Evolutionary conservation across 2,329 filamentous ascomycete genomes (phyloP).

Genomic region (Penicillium sp.): DNA sequence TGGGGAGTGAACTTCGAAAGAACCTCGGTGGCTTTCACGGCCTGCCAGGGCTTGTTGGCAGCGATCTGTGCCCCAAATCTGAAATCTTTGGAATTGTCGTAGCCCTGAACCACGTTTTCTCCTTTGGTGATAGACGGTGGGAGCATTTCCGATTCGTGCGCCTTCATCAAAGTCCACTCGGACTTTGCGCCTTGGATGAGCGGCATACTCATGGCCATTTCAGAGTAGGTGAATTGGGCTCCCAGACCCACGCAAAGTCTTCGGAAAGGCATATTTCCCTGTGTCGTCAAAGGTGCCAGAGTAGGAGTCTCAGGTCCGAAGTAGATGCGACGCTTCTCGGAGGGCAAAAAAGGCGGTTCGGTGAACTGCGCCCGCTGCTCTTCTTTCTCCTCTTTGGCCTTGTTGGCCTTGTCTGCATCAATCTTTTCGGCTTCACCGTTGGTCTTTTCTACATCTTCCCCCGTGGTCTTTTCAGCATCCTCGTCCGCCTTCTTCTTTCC

Average conservation of each 20-base stretch:
- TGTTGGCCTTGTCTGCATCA: constrained; percentile 13
- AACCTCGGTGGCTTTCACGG: constrained; percentile 82
- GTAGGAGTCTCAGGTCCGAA: constrained; percentile 92
- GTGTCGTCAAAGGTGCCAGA: constrained; percentile 91
- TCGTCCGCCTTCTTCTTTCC: constrained; percentile 38
- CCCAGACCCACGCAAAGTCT: constrained; percentile 86
- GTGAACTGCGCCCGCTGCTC: constrained; percentile 77
- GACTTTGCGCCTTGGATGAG: constrained; percentile 84
- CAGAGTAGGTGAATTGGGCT: constrained; percentile 91
- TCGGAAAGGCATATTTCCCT: constrained; percentile 93
- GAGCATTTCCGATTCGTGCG: constrained; percentile 76
- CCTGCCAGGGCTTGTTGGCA: constrained; percentile 87
- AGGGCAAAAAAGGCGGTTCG: constrained; percentile 85
- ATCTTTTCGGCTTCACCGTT: constrained; percentile 2
- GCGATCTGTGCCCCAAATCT: constrained; percentile 93
- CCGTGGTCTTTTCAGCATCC: constrained; percentile 21
- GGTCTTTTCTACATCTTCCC: constrained; percentile 7
- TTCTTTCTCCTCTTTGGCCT: constrained; percentile 46
- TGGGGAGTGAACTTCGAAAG: constrained; percentile 75
- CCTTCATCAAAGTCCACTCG: constrained; percentile 94
- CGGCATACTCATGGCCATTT: constrained; percentile 94
- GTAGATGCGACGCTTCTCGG: constrained; percentile 90
- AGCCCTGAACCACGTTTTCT: constrained; percentile 65
- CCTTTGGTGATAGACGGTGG: constrained; percentile 65
- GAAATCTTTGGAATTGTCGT: constrained; percentile 78